These are phyloP conservation scores for Alternaria dauci DNA, from an alignment of 2,329 filamentous ascomycete species.

Conservation along the genomic window DNA sequence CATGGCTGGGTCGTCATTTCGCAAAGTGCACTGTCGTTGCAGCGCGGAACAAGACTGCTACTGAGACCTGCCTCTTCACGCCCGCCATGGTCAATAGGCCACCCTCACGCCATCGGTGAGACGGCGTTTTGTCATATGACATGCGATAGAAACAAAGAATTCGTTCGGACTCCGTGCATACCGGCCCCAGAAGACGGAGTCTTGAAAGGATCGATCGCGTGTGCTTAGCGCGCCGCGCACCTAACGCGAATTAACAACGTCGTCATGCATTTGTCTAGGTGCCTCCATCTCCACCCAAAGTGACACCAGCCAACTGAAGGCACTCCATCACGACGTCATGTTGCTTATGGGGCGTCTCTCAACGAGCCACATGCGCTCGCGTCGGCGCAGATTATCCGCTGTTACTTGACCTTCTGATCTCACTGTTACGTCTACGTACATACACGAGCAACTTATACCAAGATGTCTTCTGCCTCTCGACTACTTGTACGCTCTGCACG, in stretches of 20 bases:
- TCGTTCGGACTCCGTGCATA: constrained; percentile 3
- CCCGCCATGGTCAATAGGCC: background rate
- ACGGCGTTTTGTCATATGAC: background rate
- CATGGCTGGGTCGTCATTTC: background rate
- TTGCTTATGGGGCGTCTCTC: constrained; percentile 12
- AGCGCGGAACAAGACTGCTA: background rate
- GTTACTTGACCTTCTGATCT: constrained; percentile 26
- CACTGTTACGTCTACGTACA: constrained; percentile 28
- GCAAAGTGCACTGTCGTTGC: background rate
- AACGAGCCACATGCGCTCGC: constrained; percentile 10
- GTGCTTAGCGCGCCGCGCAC: constrained; percentile 25
- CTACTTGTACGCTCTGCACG: constrained; percentile 27
- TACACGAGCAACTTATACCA: constrained; percentile 6
- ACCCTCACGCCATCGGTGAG: background rate
- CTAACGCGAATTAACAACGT: constrained; percentile 23
- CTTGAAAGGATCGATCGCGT: constrained; percentile 4
- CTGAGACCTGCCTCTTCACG: background rate
- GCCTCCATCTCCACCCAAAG: constrained; percentile 21
- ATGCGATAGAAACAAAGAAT: background rate
- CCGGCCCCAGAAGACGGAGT: constrained; percentile 11
- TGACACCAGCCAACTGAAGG: constrained; percentile 16
- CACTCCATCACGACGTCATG: constrained; percentile 31
- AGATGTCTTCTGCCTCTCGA: constrained; percentile 25
- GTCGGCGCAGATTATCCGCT: constrained; percentile 5
- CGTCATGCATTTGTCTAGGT: constrained; percentile 37